Percentiles rank a stretch among this genome's conserved stretches.
phyloP scores from a whole-genome alignment of 768 basidiomycete species.

The Leccinum truebloodii region DNA sequence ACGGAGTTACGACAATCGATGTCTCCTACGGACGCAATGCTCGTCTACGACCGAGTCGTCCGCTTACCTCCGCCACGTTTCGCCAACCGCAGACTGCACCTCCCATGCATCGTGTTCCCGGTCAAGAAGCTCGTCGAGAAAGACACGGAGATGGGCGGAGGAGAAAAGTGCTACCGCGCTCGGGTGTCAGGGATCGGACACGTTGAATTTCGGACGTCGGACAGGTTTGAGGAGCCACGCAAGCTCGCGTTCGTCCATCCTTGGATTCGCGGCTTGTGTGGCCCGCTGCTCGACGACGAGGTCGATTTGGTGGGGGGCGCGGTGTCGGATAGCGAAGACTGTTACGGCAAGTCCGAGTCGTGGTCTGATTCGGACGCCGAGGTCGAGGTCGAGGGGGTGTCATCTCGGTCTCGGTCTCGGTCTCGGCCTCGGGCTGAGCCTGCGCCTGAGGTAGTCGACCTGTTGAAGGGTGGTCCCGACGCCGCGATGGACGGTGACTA shows the following conservation, averaged over 20 bases:
- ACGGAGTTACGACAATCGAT: background rate
- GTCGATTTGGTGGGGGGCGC: background rate
- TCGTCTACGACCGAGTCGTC: background rate
- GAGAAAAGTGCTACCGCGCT: slow-evolving; percentile 3
- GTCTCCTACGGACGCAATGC: background rate
- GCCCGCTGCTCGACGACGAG: background rate
- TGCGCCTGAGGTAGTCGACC: background rate
- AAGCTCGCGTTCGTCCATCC: slow-evolving; percentile 12
- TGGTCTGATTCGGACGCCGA: background rate
- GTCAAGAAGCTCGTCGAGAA: slow-evolving; percentile 4
- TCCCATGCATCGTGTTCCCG: slow-evolving; percentile 14
- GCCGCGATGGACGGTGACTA: background rate
- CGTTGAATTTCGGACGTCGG: slow-evolving; percentile 5
- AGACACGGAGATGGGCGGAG: background rate
- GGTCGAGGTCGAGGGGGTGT: background rate
- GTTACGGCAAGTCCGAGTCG: background rate
- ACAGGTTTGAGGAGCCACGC: background rate
- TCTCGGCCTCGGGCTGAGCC: background rate
- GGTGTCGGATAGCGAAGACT: background rate
- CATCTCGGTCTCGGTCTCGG: background rate
- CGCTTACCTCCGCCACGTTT: slow-evolving; percentile 5
- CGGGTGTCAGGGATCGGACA: slow-evolving; percentile 5
- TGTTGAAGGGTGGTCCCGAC: too few species aligned
- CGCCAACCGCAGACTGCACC: slow-evolving; percentile 2
- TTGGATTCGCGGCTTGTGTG: slow-evolving; percentile 14